A percentile compares a stretch with the other conserved stretches of the same genome.
phyloP scores from a whole-genome alignment of 768 basidiomycete genomes.

The Psilocybe cubensis region DNA sequence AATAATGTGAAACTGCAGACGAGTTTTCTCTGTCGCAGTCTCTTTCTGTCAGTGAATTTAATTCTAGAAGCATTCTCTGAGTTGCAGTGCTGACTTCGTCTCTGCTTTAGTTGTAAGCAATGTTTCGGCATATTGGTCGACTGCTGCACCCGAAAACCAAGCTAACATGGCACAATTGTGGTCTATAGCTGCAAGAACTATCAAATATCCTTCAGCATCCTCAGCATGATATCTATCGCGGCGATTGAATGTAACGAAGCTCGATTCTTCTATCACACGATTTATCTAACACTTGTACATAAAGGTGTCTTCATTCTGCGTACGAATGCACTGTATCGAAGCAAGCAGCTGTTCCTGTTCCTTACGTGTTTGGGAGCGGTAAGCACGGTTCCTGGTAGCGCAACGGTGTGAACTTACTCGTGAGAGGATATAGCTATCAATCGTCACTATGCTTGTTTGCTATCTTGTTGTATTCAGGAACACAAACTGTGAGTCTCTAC shows the following conservation, averaged over 20 bases:
- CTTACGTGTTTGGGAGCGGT: slow-evolving; percentile 5
- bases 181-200: slow-evolving; percentile 14
- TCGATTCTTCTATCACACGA: background rate
- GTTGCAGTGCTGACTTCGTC: background rate
- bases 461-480: slow-evolving; percentile 12
- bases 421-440: background rate
- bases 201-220: slow-evolving; percentile 6
- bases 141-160: background rate
- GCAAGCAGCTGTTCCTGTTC: slow-evolving; percentile 1
- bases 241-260: slow-evolving; percentile 6
- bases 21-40: background rate
- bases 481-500: slow-evolving; percentile 15
- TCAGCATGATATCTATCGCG: slow-evolving; percentile 10
- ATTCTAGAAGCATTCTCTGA: background rate
- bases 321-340: slow-evolving; percentile 18
- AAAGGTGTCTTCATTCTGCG: slow-evolving; percentile 14
- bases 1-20: background rate
- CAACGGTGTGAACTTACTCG: background rate
- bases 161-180: slow-evolving; percentile 2
- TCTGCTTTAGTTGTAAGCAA: background rate
- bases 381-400: background rate
- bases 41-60: background rate
- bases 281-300: background rate
- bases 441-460: slow-evolving; percentile 14
- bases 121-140: background rate